Evolutionary conservation across 768 basidiomycete species (phyloP).

Genomic region (Candolleomyces aberdarensis): DNA sequence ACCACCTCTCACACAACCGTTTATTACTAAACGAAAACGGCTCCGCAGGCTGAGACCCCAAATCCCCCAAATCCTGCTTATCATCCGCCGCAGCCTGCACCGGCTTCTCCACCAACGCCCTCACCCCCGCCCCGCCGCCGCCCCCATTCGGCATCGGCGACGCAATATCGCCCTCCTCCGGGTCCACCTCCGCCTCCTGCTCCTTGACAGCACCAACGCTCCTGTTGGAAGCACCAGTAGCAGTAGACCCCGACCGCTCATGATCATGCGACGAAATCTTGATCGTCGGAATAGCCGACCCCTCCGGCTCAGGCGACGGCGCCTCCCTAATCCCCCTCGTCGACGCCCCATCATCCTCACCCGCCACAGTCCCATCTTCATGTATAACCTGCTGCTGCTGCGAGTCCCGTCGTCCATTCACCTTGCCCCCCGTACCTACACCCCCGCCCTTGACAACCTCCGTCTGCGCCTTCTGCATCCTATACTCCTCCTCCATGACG

Average conservation of each 20-base stretch:
- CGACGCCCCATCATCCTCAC: constrained; percentile 65
- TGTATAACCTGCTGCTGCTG: constrained; percentile 48
- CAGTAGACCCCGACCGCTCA: constrained; percentile 23
- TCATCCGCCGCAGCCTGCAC: constrained; percentile 51
- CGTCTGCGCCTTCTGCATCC: constrained; percentile 86
- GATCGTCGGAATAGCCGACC: constrained; percentile 57
- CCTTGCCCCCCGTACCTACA: constrained; percentile 22
- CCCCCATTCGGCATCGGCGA: constrained; percentile 8
- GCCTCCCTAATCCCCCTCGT: constrained; percentile 58
- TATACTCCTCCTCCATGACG: constrained; percentile 99
- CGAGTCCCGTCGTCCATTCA: constrained; percentile 15
- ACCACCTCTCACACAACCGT: constrained; percentile 94
- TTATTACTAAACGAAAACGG: constrained; percentile 94
- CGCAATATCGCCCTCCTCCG: constrained; percentile 18
- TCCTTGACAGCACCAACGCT: constrained; percentile 12
- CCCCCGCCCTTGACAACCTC: constrained; percentile 31
- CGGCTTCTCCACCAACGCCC: constrained; percentile 38
- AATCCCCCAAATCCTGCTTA: constrained; percentile 38
- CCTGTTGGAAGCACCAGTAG: too few relatives aligned
- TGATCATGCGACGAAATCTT: constrained; percentile 65
- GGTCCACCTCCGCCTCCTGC: constrained; percentile 19
- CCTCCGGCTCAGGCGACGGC: constrained; percentile 24
- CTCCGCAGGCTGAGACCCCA: constrained; percentile 42
- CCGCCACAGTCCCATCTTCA: constrained; percentile 54
- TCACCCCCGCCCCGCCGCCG: constrained; percentile 29